Conservation (phyloP, 1,139 yeast genomes). For the Lodderomyces orthopsilosis region DNA sequence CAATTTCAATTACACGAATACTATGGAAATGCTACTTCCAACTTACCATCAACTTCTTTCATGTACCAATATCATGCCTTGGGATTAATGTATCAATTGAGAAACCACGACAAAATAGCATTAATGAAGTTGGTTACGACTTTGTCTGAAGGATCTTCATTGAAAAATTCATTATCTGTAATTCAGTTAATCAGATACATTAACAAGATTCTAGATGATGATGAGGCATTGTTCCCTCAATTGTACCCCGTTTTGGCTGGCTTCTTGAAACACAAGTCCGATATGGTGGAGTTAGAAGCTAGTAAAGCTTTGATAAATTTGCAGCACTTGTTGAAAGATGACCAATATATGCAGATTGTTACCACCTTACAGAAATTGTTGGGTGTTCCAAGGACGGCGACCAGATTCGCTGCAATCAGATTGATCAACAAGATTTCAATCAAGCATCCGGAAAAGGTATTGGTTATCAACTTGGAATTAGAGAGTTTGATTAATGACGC, state of each 20-base stretch:
- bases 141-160: slow-evolving; percentile 58
- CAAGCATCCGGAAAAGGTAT: slow-evolving; percentile 74
- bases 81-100: slow-evolving; percentile 82
- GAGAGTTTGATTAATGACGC: slow-evolving; percentile 85
- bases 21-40: slow-evolving; percentile 48
- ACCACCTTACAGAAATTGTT: slow-evolving; percentile 71
- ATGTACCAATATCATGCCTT: slow-evolving; percentile 95
- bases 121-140: slow-evolving; percentile 86
- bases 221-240: slow-evolving; percentile 51
- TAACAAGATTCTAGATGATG: slow-evolving; percentile 63
- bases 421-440: slow-evolving; percentile 82
- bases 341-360: slow-evolving; percentile 64
- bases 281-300: slow-evolving; percentile 92
- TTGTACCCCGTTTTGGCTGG: slow-evolving; percentile 64
- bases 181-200: slow-evolving; percentile 84
- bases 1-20: slow-evolving; percentile 55
- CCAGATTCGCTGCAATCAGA: slow-evolving; percentile 92
- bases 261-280: slow-evolving; percentile 79
- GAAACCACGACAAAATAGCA: slow-evolving; percentile 93
- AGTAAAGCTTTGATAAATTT: slow-evolving; percentile 74
- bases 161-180: slow-evolving; percentile 73
- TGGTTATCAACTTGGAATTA: slow-evolving; percentile 71
- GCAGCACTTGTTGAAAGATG: slow-evolving; percentile 56
- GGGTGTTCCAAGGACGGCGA: slow-evolving; percentile 85
- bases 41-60: slow-evolving; percentile 65